Conservation (phyloP, 2,329 filamentous ascomycete species). For the Xylaria sp. region DNA sequence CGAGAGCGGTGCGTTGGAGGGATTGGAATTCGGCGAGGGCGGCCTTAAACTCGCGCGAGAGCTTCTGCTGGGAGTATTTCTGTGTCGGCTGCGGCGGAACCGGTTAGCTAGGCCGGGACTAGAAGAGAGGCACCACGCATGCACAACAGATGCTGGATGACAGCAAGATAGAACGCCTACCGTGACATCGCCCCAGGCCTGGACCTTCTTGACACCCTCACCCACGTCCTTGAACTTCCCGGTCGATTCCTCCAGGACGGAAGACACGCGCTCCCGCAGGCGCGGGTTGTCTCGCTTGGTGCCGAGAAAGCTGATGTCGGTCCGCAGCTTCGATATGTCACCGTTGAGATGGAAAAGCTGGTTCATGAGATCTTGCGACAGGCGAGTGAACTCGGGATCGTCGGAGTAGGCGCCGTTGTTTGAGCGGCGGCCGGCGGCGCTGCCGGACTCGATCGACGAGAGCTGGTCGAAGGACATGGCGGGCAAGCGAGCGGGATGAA, state of each 20-base stretch:
- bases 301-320: slow-evolving; percentile 86
- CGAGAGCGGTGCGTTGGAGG: slow-evolving; percentile 88
- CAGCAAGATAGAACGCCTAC: slow-evolving; percentile 58
- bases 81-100: slow-evolving; percentile 77
- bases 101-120: slow-evolving; percentile 13
- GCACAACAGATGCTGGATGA: not conserved
- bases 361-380: slow-evolving; percentile 85
- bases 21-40: slow-evolving; percentile 91
- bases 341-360: slow-evolving; percentile 90
- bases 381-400: slow-evolving; percentile 88
- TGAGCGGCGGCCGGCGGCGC: slow-evolving; percentile 69
- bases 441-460: slow-evolving; percentile 82
- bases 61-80: slow-evolving; percentile 95
- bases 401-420: slow-evolving; percentile 75
- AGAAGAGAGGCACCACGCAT: not conserved
- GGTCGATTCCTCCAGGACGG: slow-evolving; percentile 86
- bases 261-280: slow-evolving; percentile 89
- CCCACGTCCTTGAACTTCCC: slow-evolving; percentile 90
- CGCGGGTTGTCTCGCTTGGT: slow-evolving; percentile 92
- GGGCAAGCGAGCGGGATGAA: slow-evolving; percentile 22
- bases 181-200: slow-evolving; percentile 85
- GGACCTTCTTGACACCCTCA: slow-evolving; percentile 92
- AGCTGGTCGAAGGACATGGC: slow-evolving; percentile 92
- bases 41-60: slow-evolving; percentile 91
- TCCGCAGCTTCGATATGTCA: slow-evolving; percentile 85